Base-by-base conservation (phyloP, 129 eudicot genomes). In the Centella asiatica region DNA sequence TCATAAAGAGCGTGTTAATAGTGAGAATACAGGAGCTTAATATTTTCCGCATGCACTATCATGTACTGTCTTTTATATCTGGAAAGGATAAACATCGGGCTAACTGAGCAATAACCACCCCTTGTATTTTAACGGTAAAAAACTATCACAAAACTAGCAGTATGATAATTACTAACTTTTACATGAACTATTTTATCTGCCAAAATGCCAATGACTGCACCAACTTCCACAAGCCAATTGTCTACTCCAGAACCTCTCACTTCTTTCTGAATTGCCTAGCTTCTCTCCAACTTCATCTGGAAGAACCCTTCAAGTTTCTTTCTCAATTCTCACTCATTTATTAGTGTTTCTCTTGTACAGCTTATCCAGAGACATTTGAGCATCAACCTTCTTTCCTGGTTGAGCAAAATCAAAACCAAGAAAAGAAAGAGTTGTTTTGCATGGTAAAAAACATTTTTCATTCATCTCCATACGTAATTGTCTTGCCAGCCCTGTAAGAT, bases 371-470 rank as follows among this genome's bases (percentile, higher is more conserved):
- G 50, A 42, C 70, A 56, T 67, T 40, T 55, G 74, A 26, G 75
- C 80, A 62, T 77, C 80, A 65, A 37, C 72, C 68, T 67, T 82
- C 72, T 74, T 85, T 57, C 89, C 93, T 64, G 71, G 81, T 60
- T 77, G 73, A 44, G 72, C 79, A 66, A 71, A 69, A 45, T 70
- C 56, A 37, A 67, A 37, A 53, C 71, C 72, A 29, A 89, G 58
- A 65, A 56, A 62, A 27, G 58, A 69, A 66, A 89, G 46, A 2
- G 95, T 83, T 48, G 80, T 83, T 71, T 78, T 80, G 73, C 81
- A 72, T 15, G 96, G 96, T 49, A 72, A 73, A 45, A 87, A 85
- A 59, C 85, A 78, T 80, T 85, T 93, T 45, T 75, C 92, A 31
- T 70, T 85, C 99, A 93, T 88, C 72, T 93, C 96, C 53, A 53